These are phyloP conservation scores for Xylariaceae sp. DNA, from an alignment of 2,329 filamentous ascomycete species.

Conservation along the genomic window DNA sequence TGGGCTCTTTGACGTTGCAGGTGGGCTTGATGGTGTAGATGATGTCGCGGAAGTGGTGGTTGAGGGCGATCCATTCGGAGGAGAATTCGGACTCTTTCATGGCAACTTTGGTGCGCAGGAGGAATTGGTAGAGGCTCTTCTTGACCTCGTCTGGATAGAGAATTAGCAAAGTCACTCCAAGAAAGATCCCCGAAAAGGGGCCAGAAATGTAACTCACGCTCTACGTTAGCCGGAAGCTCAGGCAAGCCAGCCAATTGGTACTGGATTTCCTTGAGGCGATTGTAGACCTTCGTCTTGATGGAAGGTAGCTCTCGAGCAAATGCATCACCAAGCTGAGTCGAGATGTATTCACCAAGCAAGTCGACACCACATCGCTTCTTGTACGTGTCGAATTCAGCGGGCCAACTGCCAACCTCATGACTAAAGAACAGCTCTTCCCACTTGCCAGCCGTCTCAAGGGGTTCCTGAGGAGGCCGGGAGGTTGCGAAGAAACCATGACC, in stretches of 20 bases:
- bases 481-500: constrained; percentile 77
- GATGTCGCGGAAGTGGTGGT: constrained; percentile 32
- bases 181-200: background rate
- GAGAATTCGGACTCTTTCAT: constrained; percentile 45
- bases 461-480: constrained; percentile 55
- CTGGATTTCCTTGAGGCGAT: constrained; percentile 47
- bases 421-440: constrained; percentile 53
- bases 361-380: constrained; percentile 49
- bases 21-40: constrained; percentile 33
- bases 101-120: constrained; percentile 46
- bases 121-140: constrained; percentile 54
- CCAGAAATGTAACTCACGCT: constrained; percentile 32
- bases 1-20: constrained; percentile 29
- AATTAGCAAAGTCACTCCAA: background rate
- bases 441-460: constrained; percentile 46
- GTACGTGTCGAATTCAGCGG: constrained; percentile 43
- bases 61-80: constrained; percentile 31
- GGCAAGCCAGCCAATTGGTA: constrained; percentile 54
- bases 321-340: constrained; percentile 47
- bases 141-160: constrained; percentile 48
- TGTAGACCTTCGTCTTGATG: constrained; percentile 49
- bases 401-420: constrained; percentile 40
- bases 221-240: constrained; percentile 62
- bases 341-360: constrained; percentile 48
- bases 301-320: constrained; percentile 51